Evolutionary conservation across 805 yeast genomes (phyloP).

Genomic region (Vanderwaltozyma yarrowii): DNA sequence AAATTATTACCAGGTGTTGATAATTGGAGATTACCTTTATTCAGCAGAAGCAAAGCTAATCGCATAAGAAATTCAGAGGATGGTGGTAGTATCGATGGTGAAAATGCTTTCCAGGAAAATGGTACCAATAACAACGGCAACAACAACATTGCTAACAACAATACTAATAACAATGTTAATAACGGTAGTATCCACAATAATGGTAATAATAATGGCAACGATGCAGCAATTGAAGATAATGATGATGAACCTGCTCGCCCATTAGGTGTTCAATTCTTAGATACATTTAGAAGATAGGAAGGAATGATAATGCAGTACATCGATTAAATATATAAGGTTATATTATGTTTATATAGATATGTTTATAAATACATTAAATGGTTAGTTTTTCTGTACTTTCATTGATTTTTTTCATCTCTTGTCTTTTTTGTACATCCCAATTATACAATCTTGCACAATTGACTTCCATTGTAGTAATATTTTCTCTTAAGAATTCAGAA

Average conservation of each 20-base stretch:
- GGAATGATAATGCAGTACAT: too few species aligned
- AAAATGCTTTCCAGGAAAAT: too few species aligned
- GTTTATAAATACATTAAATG: conserved; percentile 12
- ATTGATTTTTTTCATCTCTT: conserved; percentile 34
- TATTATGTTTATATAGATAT: conserved; percentile 1
- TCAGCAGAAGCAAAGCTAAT: too few species aligned
- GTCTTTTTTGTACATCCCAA: conserved; percentile 77
- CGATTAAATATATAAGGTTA: background rate
- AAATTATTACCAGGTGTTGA: conserved; percentile 36
- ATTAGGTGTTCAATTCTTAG: conserved; percentile 48
- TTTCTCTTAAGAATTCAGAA: conserved; percentile 78
- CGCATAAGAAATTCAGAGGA: too few species aligned
- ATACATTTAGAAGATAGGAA: conserved; percentile 41
- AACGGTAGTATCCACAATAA: background rate
- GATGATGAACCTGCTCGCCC: conserved; percentile 56
- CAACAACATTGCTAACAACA: too few species aligned
- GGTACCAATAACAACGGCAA: too few species aligned
- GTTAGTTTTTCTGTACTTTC: conserved; percentile 31
- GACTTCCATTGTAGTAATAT: conserved; percentile 95
- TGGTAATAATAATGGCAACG: too few species aligned
- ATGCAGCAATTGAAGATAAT: conserved; percentile 32
- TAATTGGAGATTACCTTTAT: conserved; percentile 26
- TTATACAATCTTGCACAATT: conserved; percentile 88
- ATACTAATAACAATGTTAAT: conserved; percentile 1
- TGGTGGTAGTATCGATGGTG: too few species aligned